A percentile compares a stretch with the other conserved stretches of the same genome.
These are phyloP conservation scores for Cordia subcordata DNA, from an alignment of 257 asterid genomes.

Conservation along the genomic window DNA sequence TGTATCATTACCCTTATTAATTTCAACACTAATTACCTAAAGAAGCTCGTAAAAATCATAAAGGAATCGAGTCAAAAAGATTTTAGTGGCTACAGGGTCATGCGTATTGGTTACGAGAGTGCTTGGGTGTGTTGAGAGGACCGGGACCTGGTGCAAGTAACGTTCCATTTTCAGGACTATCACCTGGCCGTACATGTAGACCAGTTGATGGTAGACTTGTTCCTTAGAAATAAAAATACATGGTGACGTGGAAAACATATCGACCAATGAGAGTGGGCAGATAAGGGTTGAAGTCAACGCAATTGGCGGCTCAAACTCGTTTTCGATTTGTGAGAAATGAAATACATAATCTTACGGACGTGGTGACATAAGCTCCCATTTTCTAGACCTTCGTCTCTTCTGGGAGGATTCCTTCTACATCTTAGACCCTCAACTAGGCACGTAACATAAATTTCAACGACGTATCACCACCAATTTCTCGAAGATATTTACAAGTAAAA, in stretches of 20 bases:
- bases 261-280: background rate
- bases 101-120: too few species aligned
- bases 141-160: too few species aligned
- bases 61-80: too few species aligned
- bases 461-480: background rate
- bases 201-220: background rate
- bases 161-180: background rate
- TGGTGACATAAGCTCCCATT: background rate
- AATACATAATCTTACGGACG: background rate
- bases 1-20: too few species aligned
- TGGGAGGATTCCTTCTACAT: too few species aligned
- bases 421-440: background rate
- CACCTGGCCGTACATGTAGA: constrained; percentile 1
- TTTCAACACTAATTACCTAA: too few species aligned
- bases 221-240: background rate
- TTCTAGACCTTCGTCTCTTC: background rate
- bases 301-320: constrained; percentile 6
- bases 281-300: constrained; percentile 1
- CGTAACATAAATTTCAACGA: background rate
- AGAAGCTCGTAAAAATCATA: too few species aligned
- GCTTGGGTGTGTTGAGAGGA: too few species aligned
- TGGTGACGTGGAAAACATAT: background rate
- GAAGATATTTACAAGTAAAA: too few species aligned
- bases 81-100: too few species aligned
- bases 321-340: background rate